phyloP scores from a whole-genome alignment of 169 alveolate species.

The Blepharisma undulans region DNA sequence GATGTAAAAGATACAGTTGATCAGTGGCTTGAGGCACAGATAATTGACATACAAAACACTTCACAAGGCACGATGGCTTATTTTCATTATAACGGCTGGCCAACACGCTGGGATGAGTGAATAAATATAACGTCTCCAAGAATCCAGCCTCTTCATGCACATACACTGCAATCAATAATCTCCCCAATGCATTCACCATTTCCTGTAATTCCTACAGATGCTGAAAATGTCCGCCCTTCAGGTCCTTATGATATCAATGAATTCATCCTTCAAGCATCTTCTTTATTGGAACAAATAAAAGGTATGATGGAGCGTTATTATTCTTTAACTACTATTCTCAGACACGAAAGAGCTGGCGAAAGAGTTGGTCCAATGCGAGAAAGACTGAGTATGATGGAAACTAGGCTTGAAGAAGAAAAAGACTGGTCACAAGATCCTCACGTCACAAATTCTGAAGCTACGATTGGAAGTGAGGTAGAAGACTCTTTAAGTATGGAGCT shows the following conservation, averaged over 20 bases:
- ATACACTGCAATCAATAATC: constrained; percentile 75
- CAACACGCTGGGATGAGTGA: constrained; percentile 91
- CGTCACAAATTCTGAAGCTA: neutral
- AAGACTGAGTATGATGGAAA: constrained; percentile 16
- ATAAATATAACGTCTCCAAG: constrained; percentile 72
- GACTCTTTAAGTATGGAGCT: neutral
- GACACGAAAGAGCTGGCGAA: constrained; percentile 30
- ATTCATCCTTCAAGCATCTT: neutral
- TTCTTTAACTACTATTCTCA: neutral
- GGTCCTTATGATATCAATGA: constrained; percentile 5
- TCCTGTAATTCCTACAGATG: constrained; percentile 83
- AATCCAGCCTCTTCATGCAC: constrained; percentile 77
- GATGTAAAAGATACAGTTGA: constrained; percentile 89
- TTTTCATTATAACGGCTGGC: constrained; percentile 91
- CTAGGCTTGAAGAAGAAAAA: neutral
- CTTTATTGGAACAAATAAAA: neutral
- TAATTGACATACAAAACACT: constrained; percentile 57
- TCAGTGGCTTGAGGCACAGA: constrained; percentile 89
- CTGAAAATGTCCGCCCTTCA: constrained; percentile 27
- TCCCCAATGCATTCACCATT: constrained; percentile 70
- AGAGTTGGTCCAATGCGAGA: constrained; percentile 10
- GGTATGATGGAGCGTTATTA: neutral
- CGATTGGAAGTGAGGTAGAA: neutral
- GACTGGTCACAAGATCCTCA: neutral
- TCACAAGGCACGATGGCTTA: constrained; percentile 62